Evolutionary conservation across 352 stramenopile species (phyloP).

Genomic region (Phytophthora cryptogea): DNA sequence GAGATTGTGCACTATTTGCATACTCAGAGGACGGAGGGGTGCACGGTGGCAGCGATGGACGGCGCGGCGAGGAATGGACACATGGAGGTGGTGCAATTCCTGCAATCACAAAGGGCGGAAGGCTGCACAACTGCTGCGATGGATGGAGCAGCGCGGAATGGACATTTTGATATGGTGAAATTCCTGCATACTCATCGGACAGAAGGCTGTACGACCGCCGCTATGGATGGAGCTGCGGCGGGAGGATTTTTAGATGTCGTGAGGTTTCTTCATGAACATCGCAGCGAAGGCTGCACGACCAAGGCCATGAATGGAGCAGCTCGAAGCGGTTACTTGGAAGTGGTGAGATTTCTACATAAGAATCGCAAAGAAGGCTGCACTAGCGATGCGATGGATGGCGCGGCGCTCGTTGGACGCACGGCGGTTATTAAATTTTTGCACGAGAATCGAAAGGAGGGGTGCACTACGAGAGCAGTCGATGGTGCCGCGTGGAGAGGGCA

Average conservation of each 20-base stretch:
- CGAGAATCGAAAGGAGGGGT: conserved; percentile 33
- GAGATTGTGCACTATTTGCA: conserved; percentile 43
- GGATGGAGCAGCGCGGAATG: conserved; percentile 31
- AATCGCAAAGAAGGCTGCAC: conserved; percentile 40
- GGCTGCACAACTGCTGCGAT: conserved; percentile 41
- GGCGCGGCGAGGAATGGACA: conserved; percentile 37
- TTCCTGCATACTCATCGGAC: conserved; percentile 33
- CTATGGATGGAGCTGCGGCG: conserved; percentile 41
- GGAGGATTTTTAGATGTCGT: conserved; percentile 37
- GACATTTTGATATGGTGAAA: conserved; percentile 29
- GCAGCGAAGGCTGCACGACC: conserved; percentile 34
- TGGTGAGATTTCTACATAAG: conserved; percentile 36
- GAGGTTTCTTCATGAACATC: conserved; percentile 36
- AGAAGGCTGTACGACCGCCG: conserved; percentile 36
- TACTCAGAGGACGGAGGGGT: conserved; percentile 22
- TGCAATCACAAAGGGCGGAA: conserved; percentile 22
- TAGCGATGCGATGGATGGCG: conserved; percentile 41
- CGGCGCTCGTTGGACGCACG: conserved; percentile 38
- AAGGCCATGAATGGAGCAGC: conserved; percentile 44
- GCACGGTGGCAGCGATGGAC: conserved; percentile 50
- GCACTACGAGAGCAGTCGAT: conserved; percentile 38
- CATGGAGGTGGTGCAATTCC: conserved; percentile 38
- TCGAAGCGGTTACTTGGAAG: conserved; percentile 29
- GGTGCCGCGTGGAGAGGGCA: conserved; percentile 37
- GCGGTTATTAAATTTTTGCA: conserved; percentile 43